Base-by-base conservation (phyloP, 129 eudicot genomes). In the Pulicaria dysenterica region DNA sequence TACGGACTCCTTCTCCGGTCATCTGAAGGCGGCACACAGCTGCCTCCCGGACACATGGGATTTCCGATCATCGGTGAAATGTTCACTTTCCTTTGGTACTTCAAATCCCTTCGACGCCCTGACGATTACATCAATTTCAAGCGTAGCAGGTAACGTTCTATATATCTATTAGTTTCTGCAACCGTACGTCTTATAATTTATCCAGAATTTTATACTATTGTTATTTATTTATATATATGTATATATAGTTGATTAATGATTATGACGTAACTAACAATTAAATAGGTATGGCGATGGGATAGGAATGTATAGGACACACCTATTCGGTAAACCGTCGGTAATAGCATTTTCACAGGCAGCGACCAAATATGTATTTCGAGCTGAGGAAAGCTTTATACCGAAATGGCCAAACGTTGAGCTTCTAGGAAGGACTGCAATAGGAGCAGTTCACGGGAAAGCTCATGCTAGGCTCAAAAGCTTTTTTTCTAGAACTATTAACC, bases 21-120 rank as follows among this genome's bases (percentile, higher is more conserved):
- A 48, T 56, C 46, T 3, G 56, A 34, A 41, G 31, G 74, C 14
- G 80, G 74, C 76, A 57, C 72, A 48, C 70, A 74, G 63, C 80
- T 87, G 11, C 90, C 84, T n/a, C 88, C 95, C 0, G 90, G 95
- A 24, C 45, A 72, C 54, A 79, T 88, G 90, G 95, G 95, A 1
- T 37, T 87, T 40, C 94, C 90, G 4, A 10, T 87, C 34, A 34
- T 87, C 0, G 94, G 94, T 6, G 94, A 87, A 65, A 60, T 77
- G 84, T 80, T 74, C 36, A 49, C 70, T 7, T 85, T 88, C 72
- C 82, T 85, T 42, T 85, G 88, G 86, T 85, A 88, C 84, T 88
- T 85, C 76, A 88, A 72, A 63, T 7, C 83, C 53, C 68, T 83
- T 3, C 71, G 82, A 11, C 82, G 74, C 37, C 95, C 95, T 11